Evolutionary conservation across 148 eudicot genomes (phyloP).

Genomic region (Rhododendron molle): DNA sequence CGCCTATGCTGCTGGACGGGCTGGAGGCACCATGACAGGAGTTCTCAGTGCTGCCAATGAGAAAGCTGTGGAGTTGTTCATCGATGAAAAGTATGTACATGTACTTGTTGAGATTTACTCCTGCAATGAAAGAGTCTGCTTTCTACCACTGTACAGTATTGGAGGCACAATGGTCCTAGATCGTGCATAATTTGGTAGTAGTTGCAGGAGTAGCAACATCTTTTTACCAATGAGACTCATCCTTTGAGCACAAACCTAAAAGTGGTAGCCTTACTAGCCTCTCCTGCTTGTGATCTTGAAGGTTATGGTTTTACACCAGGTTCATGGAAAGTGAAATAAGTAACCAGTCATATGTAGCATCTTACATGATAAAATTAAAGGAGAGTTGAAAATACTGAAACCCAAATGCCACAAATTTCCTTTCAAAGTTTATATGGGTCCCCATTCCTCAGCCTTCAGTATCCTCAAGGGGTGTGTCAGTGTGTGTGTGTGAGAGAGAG

Average conservation of each 20-base stretch:
- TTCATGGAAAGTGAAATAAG: neutral
- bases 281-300: neutral
- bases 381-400: neutral
- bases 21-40: conserved; percentile 98
- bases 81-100: conserved; percentile 69
- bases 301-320: too few relatives aligned
- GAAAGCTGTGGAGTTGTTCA: conserved; percentile 95
- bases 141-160: neutral
- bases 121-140: neutral
- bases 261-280: neutral
- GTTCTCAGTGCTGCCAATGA: conserved; percentile 98
- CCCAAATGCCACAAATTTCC: neutral
- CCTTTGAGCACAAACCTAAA: neutral
- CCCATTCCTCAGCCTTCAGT: neutral
- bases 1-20: conserved; percentile 92
- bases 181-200: neutral
- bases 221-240: neutral
- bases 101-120: neutral
- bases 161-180: neutral
- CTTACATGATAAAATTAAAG: neutral
- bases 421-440: neutral
- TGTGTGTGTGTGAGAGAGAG: too few relatives aligned
- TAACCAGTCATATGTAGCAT: neutral
- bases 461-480: neutral
- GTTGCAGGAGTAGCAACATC: neutral